Percentiles rank a stretch among this genome's conserved stretches.
These are phyloP conservation scores for Paramecium tetraurelia DNA, from an alignment of 73 alveolate species.

Conservation along the genomic window DNA sequence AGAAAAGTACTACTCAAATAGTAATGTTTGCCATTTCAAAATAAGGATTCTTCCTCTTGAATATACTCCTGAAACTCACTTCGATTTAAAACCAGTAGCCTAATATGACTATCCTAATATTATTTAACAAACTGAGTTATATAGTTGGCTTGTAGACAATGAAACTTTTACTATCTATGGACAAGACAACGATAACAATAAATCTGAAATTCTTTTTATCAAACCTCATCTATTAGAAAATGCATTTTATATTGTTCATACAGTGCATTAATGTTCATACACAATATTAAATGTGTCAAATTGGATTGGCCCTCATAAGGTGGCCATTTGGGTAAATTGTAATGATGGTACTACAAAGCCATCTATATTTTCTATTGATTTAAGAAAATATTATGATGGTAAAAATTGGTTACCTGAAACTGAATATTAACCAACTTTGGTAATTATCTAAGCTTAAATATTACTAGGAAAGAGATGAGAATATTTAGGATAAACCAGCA, in stretches of 20 bases:
- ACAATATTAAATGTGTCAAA: background rate
- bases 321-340: slow-evolving; percentile 24
- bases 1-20: background rate
- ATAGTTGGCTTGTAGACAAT: background rate
- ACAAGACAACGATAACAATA: background rate
- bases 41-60: background rate
- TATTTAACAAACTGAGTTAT: background rate
- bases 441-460: background rate
- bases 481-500: background rate
- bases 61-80: background rate
- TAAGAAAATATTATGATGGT: background rate
- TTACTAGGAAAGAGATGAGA: background rate
- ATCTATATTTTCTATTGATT: background rate
- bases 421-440: background rate
- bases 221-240: background rate
- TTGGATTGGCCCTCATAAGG: background rate
- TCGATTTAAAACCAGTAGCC: background rate
- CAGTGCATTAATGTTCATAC: background rate
- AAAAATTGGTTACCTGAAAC: background rate
- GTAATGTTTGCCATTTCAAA: background rate
- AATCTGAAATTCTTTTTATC: background rate
- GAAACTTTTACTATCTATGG: background rate
- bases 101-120: background rate
- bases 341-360: slow-evolving; percentile 22
- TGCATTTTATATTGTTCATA: background rate